Conservation (phyloP, 2,329 filamentous ascomycete genomes). For the Ceratocystis diversiconidia region DNA sequence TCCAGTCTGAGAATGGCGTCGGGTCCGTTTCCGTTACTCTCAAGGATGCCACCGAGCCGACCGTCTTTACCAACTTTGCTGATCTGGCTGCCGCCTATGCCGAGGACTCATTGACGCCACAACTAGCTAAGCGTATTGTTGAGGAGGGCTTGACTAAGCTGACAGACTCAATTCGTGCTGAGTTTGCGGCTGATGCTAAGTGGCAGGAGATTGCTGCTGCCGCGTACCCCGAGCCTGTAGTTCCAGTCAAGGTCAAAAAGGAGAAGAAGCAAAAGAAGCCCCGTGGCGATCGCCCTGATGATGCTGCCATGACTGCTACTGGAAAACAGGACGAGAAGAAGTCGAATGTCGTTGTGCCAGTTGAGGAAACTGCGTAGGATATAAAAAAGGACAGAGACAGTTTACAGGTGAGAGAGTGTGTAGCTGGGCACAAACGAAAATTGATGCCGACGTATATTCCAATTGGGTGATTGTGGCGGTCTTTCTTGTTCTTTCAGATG, state of each 20-base stretch:
- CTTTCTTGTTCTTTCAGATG: neutral
- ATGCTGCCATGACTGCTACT: conserved; percentile 34
- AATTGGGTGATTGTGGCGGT: neutral
- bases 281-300: conserved; percentile 41
- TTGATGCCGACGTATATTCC: neutral
- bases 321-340: conserved; percentile 10
- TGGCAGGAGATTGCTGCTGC: conserved; percentile 58
- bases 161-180: conserved; percentile 61
- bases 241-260: conserved; percentile 44
- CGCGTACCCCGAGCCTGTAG: conserved; percentile 59
- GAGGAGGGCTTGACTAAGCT: conserved; percentile 58
- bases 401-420: neutral
- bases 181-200: conserved; percentile 54
- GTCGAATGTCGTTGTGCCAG: conserved; percentile 14
- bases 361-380: conserved; percentile 12
- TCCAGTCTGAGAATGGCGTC: conserved; percentile 29
- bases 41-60: conserved; percentile 50
- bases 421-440: neutral
- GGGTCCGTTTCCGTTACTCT: conserved; percentile 43
- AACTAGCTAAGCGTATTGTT: conserved; percentile 75
- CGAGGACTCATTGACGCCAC: conserved; percentile 66
- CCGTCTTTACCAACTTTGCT: conserved; percentile 65
- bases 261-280: conserved; percentile 60
- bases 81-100: conserved; percentile 67
- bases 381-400: neutral